Evolutionary conservation across 192 early-diverging fungal genomes (phyloP).

Genomic region (Gigaspora rosea): DNA sequence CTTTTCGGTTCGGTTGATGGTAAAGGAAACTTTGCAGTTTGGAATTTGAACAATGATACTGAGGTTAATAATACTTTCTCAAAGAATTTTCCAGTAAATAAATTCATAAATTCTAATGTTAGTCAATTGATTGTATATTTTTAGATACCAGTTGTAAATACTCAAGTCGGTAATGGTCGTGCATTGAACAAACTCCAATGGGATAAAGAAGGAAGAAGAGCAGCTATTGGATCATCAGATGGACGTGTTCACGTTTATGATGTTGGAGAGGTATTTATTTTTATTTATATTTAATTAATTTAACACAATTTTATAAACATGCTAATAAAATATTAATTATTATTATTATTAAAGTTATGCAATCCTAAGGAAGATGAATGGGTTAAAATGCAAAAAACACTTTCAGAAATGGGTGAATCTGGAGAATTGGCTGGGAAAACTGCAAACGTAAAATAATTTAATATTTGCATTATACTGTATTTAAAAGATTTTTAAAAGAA

Average conservation of each 20-base stretch:
- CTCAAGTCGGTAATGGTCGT: slow-evolving; percentile 57
- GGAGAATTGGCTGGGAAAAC: not conserved
- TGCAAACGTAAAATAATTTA: too few relatives aligned
- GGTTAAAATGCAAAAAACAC: slow-evolving; percentile 12
- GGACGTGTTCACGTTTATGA: slow-evolving; percentile 89
- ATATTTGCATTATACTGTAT: too few relatives aligned
- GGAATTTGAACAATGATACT: slow-evolving; percentile 88
- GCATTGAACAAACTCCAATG: slow-evolving; percentile 96
- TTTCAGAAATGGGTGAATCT: slow-evolving; percentile 15
- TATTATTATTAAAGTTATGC: slow-evolving; percentile 7
- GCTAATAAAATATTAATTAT: not conserved
- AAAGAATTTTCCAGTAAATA: too few relatives aligned
- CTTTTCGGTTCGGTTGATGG: slow-evolving; percentile 94
- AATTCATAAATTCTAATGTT: too few relatives aligned
- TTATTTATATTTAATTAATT: not conserved
- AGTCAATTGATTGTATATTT: too few relatives aligned
- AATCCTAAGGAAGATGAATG: slow-evolving; percentile 19
- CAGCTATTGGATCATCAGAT: slow-evolving; percentile 84
- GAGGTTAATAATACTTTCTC: slow-evolving; percentile 42
- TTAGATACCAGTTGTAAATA: slow-evolving; percentile 59
- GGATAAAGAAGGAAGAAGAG: slow-evolving; percentile 85
- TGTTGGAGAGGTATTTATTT: slow-evolving; percentile 77
- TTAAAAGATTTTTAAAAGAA: too few relatives aligned
- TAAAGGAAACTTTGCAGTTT: slow-evolving; percentile 83
- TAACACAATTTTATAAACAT: not conserved